Conservation (phyloP, 441 rosid genomes). For the Biscutella laevigata region DNA sequence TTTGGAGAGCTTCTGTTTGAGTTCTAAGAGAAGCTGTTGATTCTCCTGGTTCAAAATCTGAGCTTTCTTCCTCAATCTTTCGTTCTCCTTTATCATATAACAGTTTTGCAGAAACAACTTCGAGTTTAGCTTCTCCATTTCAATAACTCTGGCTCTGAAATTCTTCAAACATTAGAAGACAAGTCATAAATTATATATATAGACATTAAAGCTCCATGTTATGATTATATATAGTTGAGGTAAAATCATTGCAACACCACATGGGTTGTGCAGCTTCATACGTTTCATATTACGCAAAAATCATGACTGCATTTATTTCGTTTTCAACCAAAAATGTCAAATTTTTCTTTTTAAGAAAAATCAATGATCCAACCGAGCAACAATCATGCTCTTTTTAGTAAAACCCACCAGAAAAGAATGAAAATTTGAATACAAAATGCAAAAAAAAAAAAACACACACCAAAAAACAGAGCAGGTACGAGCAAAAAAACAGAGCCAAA, state of each 20-base stretch:
- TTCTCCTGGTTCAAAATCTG: conserved; percentile 89
- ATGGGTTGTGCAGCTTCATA: conserved; percentile 34
- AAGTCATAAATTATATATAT: too few species aligned
- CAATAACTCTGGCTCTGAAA: conserved; percentile 1
- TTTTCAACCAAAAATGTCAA: conserved; percentile 21
- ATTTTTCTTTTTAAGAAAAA: neutral
- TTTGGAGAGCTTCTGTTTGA: conserved; percentile 61
- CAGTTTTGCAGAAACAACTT: conserved; percentile 69
- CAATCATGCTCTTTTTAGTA: conserved; percentile 23
- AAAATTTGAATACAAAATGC: conserved; percentile 6
- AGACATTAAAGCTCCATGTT: too few species aligned
- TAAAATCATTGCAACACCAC: conserved; percentile 27
- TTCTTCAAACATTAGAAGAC: too few species aligned
- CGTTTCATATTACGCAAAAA: conserved; percentile 22
- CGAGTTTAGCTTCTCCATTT: conserved; percentile 84
- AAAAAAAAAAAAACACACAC: neutral
- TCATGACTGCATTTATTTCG: conserved; percentile 29
- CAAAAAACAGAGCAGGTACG: conserved; percentile 16
- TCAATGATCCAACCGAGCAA: conserved; percentile 10
- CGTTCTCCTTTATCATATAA: conserved; percentile 84
- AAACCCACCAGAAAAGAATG: too few species aligned
- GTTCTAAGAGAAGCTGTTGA: conserved; percentile 71
- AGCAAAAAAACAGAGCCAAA: conserved; percentile 8
- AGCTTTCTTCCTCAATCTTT: conserved; percentile 88
- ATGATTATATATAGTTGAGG: conserved; percentile 17